These are phyloP conservation scores for Leishmania arabica DNA, from an alignment of 208 protist genomes.

Conservation along the genomic window DNA sequence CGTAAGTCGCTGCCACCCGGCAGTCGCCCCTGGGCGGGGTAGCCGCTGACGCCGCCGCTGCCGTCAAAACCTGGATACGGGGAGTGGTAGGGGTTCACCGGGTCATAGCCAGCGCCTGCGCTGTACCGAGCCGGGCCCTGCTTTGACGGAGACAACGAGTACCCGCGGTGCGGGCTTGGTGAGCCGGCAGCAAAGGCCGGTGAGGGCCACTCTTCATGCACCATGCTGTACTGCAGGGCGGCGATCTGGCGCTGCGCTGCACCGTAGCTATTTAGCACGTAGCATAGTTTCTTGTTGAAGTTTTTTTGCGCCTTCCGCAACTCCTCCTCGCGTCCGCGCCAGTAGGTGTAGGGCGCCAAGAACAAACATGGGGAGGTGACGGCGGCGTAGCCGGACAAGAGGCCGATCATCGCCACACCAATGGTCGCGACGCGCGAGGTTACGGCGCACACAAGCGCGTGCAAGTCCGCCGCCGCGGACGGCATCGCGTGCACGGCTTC, in stretches of 20 bases:
- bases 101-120: not conserved
- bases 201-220: constrained; percentile 24
- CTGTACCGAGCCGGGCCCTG: not conserved
- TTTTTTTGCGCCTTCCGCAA: constrained; percentile 31
- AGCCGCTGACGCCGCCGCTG: not conserved
- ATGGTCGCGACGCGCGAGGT: constrained; percentile 42
- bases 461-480: not conserved
- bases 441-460: constrained; percentile 20
- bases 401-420: constrained; percentile 63
- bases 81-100: not conserved
- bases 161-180: constrained; percentile 2
- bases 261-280: constrained; percentile 57
- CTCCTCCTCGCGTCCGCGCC: constrained; percentile 33
- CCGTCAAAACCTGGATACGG: not conserved
- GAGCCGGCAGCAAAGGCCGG: constrained; percentile 11
- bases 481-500: not conserved
- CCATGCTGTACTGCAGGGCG: constrained; percentile 37
- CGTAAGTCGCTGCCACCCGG: not conserved
- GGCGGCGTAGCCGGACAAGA: constrained; percentile 78
- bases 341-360: constrained; percentile 46
- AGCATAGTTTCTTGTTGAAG: constrained; percentile 61
- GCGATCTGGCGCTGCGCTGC: constrained; percentile 55
- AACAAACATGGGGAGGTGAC: constrained; percentile 58
- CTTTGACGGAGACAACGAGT: not conserved
- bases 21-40: not conserved